Evolutionary conservation across 306 rosid genomes (phyloP).

Genomic region (Rosa chinensis): DNA sequence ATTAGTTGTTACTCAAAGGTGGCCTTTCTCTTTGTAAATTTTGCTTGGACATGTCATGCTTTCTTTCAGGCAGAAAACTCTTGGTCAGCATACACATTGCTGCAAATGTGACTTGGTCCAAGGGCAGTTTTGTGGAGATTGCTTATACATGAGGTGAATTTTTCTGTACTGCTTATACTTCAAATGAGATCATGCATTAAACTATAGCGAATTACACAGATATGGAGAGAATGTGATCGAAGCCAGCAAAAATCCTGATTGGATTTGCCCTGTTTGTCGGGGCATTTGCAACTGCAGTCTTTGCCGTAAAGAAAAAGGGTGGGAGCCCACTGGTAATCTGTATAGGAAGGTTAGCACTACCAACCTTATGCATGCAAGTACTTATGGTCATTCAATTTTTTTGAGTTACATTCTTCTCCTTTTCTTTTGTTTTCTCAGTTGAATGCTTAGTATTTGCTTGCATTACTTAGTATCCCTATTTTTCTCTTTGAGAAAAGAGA

Average conservation of each 20-base stretch:
- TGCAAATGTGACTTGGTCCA: constrained; percentile 59
- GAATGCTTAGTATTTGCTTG: neutral
- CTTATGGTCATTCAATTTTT: neutral
- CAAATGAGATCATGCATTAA: constrained; percentile 10
- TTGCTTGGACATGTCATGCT: constrained; percentile 13
- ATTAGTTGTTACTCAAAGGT: neutral
- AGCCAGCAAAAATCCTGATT: constrained; percentile 39
- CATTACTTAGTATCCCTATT: neutral
- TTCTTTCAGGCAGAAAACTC: constrained; percentile 65
- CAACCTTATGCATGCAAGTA: constrained; percentile 18
- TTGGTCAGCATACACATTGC: constrained; percentile 52
- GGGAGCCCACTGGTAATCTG: constrained; percentile 70
- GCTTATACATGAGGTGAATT: constrained; percentile 73
- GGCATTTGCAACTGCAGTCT: constrained; percentile 72
- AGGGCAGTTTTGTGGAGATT: constrained; percentile 78
- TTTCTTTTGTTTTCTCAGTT: neutral
- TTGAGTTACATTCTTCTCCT: neutral
- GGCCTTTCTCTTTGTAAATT: constrained; percentile 3
- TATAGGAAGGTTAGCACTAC: constrained; percentile 54
- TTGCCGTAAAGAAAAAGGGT: constrained; percentile 68
- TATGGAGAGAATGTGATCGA: constrained; percentile 77
- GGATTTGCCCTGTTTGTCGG: constrained; percentile 75
- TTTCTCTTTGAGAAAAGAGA: neutral
- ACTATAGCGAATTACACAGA: constrained; percentile 24
- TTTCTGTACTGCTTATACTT: constrained; percentile 3